Base-by-base conservation (phyloP, 371 early-diverging fungal species). In the Syncephalastrum monosporum region DNA sequence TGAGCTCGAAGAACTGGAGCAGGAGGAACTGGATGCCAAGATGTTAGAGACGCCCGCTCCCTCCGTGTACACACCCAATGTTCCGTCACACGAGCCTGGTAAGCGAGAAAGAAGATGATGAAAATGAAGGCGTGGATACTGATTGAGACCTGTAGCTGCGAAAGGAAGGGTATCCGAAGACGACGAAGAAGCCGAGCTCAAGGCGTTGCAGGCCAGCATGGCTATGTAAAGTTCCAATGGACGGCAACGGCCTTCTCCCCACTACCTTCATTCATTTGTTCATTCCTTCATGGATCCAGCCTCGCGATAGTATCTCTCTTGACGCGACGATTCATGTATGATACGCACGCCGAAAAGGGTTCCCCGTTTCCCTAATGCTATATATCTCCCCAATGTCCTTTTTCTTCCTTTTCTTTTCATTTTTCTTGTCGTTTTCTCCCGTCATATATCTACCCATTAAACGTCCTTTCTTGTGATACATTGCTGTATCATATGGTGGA, bases 1-100 rank as follows among this genome's bases (percentile, higher is more conserved):
- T 25, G 99, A 98, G 71, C 80, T 98, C 55, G 97, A 97, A 62
- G 86, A 85, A 63, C 77, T 98, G 45, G 97, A 97, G 67, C 96
- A 97, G 81, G 94, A 94, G 68, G 91, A 93, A 59, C 69, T 97
- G 59, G 95, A 96, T 71, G 82, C 81, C 48, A 84, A 91, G 77
- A 85, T 98, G 67, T 75, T 95, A 54, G 88, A 87, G 46, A 90
- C 90, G 6, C 83, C 87, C 56, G 67, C 83, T 25, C 86, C 86
- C 8, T 88, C 84, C 38, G 68, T 87, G 10, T 73, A 72, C 48
- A 74, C 82, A 17, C 87, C 88, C 27, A 79, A 78, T 63, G 85
- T 83, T 53, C 82, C 86, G 42, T 68, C 63, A 23, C 76, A 80
- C 50, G 73, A 83, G 54, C 92, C 90, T 60, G 86, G 90, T 91